Conservation (phyloP, 305 asterid species). For the Solanum hybrid region DNA sequence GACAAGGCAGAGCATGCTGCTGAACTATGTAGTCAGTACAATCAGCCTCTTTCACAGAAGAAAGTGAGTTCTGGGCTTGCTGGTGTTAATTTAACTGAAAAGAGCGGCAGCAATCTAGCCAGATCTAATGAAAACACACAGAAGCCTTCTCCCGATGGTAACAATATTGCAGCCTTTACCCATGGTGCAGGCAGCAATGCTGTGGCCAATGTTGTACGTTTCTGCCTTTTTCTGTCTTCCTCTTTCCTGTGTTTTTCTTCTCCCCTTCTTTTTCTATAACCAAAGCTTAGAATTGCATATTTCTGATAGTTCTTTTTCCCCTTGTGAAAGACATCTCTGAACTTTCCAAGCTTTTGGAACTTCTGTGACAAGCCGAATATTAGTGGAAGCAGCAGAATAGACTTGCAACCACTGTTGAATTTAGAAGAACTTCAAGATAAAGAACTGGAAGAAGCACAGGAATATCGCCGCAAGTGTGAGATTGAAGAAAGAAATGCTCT, state of each 20-base stretch:
- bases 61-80: slow-evolving; percentile 4
- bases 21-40: slow-evolving; percentile 6
- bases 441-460: slow-evolving; percentile 43
- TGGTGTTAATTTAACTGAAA: slow-evolving; percentile 10
- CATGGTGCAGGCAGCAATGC: slow-evolving; percentile 3
- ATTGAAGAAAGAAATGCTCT: slow-evolving; percentile 40
- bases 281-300: background rate
- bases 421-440: slow-evolving; percentile 39
- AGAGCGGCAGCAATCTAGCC: slow-evolving; percentile 2
- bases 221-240: background rate
- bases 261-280: background rate
- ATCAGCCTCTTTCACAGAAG: background rate
- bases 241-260: background rate
- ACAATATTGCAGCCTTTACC: slow-evolving; percentile 4
- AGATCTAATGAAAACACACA: slow-evolving; percentile 8
- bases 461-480: slow-evolving; percentile 38
- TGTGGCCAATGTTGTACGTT: slow-evolving; percentile 6
- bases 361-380: slow-evolving; percentile 15
- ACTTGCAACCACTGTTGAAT: slow-evolving; percentile 26
- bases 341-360: slow-evolving; percentile 21
- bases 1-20: slow-evolving; percentile 5
- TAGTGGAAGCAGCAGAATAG: slow-evolving; percentile 12
- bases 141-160: slow-evolving; percentile 6
- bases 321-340: slow-evolving; percentile 15
- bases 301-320: slow-evolving; percentile 4